Base-by-base conservation (phyloP, 768 basidiomycete genomes). In the Pleurotus eryngii region DNA sequence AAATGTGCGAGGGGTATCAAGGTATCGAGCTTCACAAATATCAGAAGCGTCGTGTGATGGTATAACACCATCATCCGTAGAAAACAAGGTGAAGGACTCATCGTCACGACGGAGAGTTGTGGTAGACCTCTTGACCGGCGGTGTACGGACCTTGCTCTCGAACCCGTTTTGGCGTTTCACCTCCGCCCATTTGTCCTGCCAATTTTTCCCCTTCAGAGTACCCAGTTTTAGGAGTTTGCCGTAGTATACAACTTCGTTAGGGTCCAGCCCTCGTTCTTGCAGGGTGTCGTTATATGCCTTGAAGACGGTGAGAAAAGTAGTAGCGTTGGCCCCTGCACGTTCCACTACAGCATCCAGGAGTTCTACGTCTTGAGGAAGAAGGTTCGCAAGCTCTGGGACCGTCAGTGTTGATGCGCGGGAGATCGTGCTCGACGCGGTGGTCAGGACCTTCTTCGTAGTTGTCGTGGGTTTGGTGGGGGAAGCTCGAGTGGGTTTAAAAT, bases 201-300 rank as follows among this genome's bases (percentile, higher is more conserved):
- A 95, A 65, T 82, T 87, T 57, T 76, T 77, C 8, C 90, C 93
- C 71, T 85, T 89, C 63, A 94, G 66, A 42, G 89, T 90, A 46
- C 90, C 90, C 3, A 95, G 75, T 68, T 94, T 92, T 58, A 95
- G 72, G 27, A 95, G 70, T 67, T 91, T 89, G 17, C 85, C 84
- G 67, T 94, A 95, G 65, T 88, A 90, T 3, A 86, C 75, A 8
- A 90, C 89, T 67, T 93, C 92, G 60, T 86, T 84, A 18, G 86
- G 80, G 60, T 92, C 89, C n/a, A 93, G 71, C 2, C 87, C 87
- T 2, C 85, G 80, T 62, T 89, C 87, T 57, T 81, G 79, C 20
- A 94, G 72, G 18, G 92, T 81, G 57, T 89, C 85, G 64, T 86
- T 90, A 70, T 95, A 94, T 0, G 91, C 88, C 66, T 89, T 91